These are phyloP conservation scores for Skeletonema tropicum DNA, from an alignment of 108 stramenopile species.

Conservation along the genomic window DNA sequence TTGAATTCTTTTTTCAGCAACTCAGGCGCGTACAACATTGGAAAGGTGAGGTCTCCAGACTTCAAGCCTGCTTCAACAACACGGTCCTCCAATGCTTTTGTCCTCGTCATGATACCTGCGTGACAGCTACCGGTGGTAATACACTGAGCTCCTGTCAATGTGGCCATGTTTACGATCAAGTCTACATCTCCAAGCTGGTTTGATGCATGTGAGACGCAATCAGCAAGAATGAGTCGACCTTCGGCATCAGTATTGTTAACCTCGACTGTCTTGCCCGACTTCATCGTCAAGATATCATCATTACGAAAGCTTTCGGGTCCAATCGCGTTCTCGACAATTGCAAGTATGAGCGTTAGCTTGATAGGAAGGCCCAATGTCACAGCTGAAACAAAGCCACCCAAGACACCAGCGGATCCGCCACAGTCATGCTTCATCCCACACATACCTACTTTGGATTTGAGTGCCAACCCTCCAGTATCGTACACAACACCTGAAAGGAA, in stretches of 20 bases:
- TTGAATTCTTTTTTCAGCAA: constrained; percentile 80
- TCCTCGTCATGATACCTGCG: constrained; percentile 77
- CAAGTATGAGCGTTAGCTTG: constrained; percentile 59
- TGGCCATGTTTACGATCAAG: constrained; percentile 88
- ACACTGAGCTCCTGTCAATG: constrained; percentile 88
- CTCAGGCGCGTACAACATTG: constrained; percentile 83
- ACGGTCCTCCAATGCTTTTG: constrained; percentile 66
- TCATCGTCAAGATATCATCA: constrained; percentile 75
- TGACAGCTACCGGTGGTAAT: constrained; percentile 86
- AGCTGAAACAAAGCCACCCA: constrained; percentile 80
- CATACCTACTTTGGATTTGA: constrained; percentile 62
- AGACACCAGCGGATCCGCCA: constrained; percentile 85
- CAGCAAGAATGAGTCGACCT: constrained; percentile 83
- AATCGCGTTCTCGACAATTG: constrained; percentile 89
- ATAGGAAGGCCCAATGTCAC: constrained; percentile 41
- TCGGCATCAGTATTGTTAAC: constrained; percentile 92
- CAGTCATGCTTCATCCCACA: constrained; percentile 70
- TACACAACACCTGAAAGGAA: constrained; percentile 72
- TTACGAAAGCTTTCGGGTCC: constrained; percentile 78
- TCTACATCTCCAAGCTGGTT: constrained; percentile 63
- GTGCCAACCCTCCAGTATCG: constrained; percentile 86
- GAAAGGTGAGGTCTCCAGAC: constrained; percentile 79
- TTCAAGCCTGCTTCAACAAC: constrained; percentile 53
- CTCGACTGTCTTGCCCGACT: constrained; percentile 80
- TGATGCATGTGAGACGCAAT: constrained; percentile 83